A percentile compares a stretch with the other conserved stretches of the same genome.
These are phyloP conservation scores for Leccinum subspadiceum DNA, from an alignment of 1,284 basidiomycete species.

Conservation along the genomic window DNA sequence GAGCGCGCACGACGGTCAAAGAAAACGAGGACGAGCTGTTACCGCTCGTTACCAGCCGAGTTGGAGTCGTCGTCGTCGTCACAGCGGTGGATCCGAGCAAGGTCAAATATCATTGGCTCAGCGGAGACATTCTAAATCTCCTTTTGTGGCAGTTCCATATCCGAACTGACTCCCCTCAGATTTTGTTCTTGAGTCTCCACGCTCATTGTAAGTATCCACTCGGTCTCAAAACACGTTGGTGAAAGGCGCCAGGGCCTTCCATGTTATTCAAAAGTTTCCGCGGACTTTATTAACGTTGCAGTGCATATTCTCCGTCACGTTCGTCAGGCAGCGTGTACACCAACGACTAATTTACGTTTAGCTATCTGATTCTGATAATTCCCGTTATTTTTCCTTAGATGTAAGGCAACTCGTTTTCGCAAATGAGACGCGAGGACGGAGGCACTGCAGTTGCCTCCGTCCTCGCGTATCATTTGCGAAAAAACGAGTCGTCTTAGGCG, in stretches of 20 bases:
- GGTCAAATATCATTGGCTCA: conserved; percentile 6
- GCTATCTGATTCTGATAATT: conserved; percentile 9
- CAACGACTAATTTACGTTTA: conserved; percentile 29
- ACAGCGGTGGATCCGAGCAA: conserved; percentile 15
- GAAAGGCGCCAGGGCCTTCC: background rate
- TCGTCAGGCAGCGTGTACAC: conserved; percentile 18
- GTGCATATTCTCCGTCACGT: conserved; percentile 2
- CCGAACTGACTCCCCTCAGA: background rate
- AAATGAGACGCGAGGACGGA: background rate
- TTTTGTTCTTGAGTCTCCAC: background rate
- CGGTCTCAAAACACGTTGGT: conserved; percentile 3
- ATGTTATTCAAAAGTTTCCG: background rate
- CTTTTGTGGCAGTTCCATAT: background rate
- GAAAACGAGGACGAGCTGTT: background rate
- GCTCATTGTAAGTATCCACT: background rate
- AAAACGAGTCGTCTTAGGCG: conserved; percentile 10
- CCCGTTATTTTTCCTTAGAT: conserved; percentile 21
- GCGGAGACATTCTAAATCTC: background rate
- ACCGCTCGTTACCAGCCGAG: conserved; percentile 4
- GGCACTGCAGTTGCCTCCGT: conserved; percentile 8
- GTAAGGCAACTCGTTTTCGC: background rate
- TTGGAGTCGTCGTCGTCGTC: background rate
- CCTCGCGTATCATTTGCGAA: conserved; percentile 17
- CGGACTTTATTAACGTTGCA: background rate
- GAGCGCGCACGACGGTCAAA: background rate